A percentile compares a stretch with the other conserved stretches of the same genome.
Conservation (phyloP, 2,329 filamentous ascomycete species). For the Monosporascus sp. region DNA sequence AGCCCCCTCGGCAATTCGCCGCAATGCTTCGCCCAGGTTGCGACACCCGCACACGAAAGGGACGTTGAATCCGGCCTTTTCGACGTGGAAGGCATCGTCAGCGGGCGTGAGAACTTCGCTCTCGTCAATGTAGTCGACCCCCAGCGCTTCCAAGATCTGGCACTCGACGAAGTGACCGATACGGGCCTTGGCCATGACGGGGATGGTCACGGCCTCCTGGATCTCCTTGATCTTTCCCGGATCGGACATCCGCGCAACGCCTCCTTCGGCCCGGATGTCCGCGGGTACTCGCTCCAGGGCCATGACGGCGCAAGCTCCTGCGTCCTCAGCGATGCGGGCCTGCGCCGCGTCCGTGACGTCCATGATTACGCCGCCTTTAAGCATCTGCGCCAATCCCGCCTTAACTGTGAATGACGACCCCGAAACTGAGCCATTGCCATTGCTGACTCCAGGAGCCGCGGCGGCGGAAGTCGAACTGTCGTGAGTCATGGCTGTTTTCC, state of each 20-base stretch:
- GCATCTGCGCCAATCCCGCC: slow-evolving; percentile 91
- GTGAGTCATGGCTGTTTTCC: slow-evolving; percentile 15
- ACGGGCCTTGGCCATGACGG: slow-evolving; percentile 97
- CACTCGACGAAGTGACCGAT: slow-evolving; percentile 98
- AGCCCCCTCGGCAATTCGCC: slow-evolving; percentile 86
- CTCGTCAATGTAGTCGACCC: slow-evolving; percentile 97
- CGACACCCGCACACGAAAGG: slow-evolving; percentile 97
- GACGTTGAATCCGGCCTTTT: slow-evolving; percentile 75
- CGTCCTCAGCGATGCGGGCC: slow-evolving; percentile 95
- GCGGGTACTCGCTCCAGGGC: slow-evolving; percentile 95
- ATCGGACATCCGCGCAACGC: slow-evolving; percentile 96
- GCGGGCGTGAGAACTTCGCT: slow-evolving; percentile 95
- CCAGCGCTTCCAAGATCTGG: slow-evolving; percentile 93
- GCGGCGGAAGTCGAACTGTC: slow-evolving; percentile 12
- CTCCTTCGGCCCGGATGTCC: slow-evolving; percentile 88
- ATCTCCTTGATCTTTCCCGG: slow-evolving; percentile 93
- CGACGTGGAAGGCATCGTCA: slow-evolving; percentile 85
- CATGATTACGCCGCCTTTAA: slow-evolving; percentile 99
- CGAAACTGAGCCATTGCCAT: slow-evolving; percentile 27
- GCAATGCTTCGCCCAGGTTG: slow-evolving; percentile 87
- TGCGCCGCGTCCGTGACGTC: slow-evolving; percentile 92
- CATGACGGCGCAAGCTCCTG: slow-evolving; percentile 95
- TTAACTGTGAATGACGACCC: slow-evolving; percentile 77
- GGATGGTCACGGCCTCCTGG: slow-evolving; percentile 90
- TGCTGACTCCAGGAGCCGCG: slow-evolving; percentile 6